Conservation (phyloP, 2,329 filamentous ascomycete genomes). For the Apiospora saccharicola region DNA sequence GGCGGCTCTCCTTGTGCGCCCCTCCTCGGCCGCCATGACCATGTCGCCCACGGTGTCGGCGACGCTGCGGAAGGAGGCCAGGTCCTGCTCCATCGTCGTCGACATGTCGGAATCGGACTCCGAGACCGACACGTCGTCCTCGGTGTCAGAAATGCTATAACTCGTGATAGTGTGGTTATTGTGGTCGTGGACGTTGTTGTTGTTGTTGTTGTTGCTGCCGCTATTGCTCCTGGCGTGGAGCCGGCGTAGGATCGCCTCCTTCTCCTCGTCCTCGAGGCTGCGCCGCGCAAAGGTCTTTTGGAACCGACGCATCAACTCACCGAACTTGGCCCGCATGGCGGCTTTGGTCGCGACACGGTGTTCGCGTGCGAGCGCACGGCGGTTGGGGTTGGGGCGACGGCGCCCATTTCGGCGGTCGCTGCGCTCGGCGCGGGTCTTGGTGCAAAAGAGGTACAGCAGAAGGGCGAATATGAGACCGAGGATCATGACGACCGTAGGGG, state of each 20-base stretch:
- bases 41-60: constrained; percentile 26
- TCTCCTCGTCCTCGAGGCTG: constrained; percentile 44
- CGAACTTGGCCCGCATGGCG: constrained; percentile 36
- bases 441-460: constrained; percentile 10
- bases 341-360: constrained; percentile 25
- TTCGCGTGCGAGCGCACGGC: constrained; percentile 4
- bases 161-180: neutral
- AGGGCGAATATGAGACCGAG: neutral
- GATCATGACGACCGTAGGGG: neutral
- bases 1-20: neutral
- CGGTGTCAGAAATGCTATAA: neutral
- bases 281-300: constrained; percentile 33
- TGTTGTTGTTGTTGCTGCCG: neutral
- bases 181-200: neutral
- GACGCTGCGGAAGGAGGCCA: constrained; percentile 27
- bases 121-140: constrained; percentile 18
- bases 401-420: constrained; percentile 1
- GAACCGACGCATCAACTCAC: constrained; percentile 42
- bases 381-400: constrained; percentile 11
- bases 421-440: constrained; percentile 15
- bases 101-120: constrained; percentile 25
- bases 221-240: constrained; percentile 27
- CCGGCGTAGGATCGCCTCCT: constrained; percentile 43
- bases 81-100: constrained; percentile 28
- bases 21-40: constrained; percentile 14